Evolutionary conservation across 345 rosid species (phyloP), one percentile per base, ranked within the genome.

Genomic region (Diplotaxis tenuifolia): DNA sequence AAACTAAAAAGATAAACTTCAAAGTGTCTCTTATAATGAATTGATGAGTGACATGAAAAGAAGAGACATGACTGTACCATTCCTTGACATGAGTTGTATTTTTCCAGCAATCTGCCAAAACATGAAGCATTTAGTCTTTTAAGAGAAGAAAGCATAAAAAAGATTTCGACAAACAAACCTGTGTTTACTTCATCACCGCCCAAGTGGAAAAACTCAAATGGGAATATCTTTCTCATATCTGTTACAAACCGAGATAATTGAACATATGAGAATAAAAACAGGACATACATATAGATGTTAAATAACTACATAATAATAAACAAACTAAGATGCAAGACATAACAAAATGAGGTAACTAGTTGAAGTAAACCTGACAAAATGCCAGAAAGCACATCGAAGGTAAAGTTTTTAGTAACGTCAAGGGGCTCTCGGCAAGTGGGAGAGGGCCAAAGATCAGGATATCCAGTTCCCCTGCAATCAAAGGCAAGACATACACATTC

Each of bases 171-270:
- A 7, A 34, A 81, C 87, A 50, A 23, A 94, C 97, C 91, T 72
- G 98, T 83, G 63, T 95, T 78, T 64, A 95, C 98, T 82, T 95
- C 99, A 76, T 95, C 99, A 62, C 99, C 99, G 49, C 99, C 99
- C 82, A 95, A 83, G 87, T 95, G 99, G 80, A 95, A 86, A 69
- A 95, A 86, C 88, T 83, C 98, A 68, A 95, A 95, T 58, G 96
- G 97, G 80, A 95, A 92, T 20, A 90, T 92, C 78, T 92, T 86
- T 76, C 96, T 87, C 83, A 94, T 68, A 70, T 92, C 98, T 94
- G 85, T 15, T 15, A 45, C 29, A 77, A 72, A 66, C 58, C 38
- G 6, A 45, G 50, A 45, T 45, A 4, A 65, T 50, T 28, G 21
- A 54, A 42, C 59, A 63, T 25, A 32, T 28, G 65, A 67, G 65